Base-by-base conservation (phyloP, 78 protist genomes). In the Cavenderia fasciculata region DNA sequence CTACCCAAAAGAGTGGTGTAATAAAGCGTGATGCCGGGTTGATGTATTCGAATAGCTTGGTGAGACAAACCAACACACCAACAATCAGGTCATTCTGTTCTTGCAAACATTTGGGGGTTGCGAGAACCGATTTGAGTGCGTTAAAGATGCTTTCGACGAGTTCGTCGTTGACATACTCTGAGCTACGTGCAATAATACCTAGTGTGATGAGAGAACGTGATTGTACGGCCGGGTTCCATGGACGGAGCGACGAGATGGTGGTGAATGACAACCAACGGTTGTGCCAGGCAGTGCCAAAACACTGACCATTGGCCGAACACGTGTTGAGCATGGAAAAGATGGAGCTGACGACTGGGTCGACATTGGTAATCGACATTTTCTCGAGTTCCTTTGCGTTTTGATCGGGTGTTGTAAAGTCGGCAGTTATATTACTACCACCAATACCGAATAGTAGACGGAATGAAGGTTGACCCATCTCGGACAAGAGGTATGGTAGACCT, bases 151-250 rank as follows among this genome's bases (percentile, higher is more conserved):
- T 31, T 34, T 18, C 63, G 23, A 66, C n/a, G 25, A 77, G 49
- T 44, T 40, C 82, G 31, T 66, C 85, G 1, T 14, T 33, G 1
- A 65, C 43, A 38, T 21, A 33, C 0, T 27, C n/a, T n/a, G n/a
- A n/a, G n/a, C n/a, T n/a, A 16, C 65, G 41, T 44, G 88, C 74
- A 40, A 77, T 43, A 18, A 68, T 69, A 70, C 95, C 95, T 0
- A 93, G 27, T 6, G 85, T 69, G 5, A 93, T 91, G 11, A 87
- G 54, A 0, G 95, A 61, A 34, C 92, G 93, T 12, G 88, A 84
- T 69, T 87, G 95, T 21, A 93, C 54, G 27, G 88, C 85, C 38
- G 94, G 85, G 33, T 93, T 86, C n/a, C n/a, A n/a, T n/a, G n/a
- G n/a, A n/a, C n/a, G n/a, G n/a, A n/a, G n/a, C n/a, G n/a, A n/a